Evolutionary conservation across 768 basidiomycete genomes (phyloP).

Genomic region (Termitomyces sp.): DNA sequence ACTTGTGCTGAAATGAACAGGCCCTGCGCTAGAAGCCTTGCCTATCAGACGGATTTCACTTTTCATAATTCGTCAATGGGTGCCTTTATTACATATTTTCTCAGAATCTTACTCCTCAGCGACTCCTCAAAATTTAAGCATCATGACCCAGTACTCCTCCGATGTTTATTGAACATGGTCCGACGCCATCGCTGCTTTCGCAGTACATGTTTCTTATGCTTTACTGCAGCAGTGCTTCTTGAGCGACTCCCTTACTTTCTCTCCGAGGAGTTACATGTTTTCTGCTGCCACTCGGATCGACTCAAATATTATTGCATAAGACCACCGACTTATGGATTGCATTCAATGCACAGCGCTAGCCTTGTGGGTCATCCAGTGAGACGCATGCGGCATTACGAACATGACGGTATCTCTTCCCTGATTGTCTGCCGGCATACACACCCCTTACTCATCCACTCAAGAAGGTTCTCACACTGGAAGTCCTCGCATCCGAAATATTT

Average conservation of each 20-base stretch:
- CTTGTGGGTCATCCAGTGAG: neutral
- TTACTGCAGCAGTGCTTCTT: neutral
- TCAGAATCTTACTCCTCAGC: neutral
- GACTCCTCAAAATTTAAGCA: no score
- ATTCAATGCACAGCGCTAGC: neutral
- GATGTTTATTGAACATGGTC: neutral
- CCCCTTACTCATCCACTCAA: no score
- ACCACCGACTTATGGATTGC: neutral
- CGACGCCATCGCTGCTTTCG: slow-evolving; percentile 7
- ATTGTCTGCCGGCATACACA: neutral
- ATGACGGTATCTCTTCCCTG: no score
- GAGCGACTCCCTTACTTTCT: neutral
- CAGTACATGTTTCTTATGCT: slow-evolving; percentile 5
- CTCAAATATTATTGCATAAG: no score
- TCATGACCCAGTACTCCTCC: neutral
- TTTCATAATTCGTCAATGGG: neutral
- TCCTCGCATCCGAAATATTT: neutral
- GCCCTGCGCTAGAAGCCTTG: slow-evolving; percentile 10
- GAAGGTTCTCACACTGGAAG: neutral
- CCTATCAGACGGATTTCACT: neutral
- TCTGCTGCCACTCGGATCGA: neutral
- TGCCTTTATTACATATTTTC: neutral
- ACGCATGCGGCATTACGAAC: no score
- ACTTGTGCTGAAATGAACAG: slow-evolving; percentile 3
- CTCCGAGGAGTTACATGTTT: slow-evolving; percentile 1